These are phyloP conservation scores for Fusarium coicis DNA, from an alignment of 2,329 filamentous ascomycete genomes.

Conservation along the genomic window DNA sequence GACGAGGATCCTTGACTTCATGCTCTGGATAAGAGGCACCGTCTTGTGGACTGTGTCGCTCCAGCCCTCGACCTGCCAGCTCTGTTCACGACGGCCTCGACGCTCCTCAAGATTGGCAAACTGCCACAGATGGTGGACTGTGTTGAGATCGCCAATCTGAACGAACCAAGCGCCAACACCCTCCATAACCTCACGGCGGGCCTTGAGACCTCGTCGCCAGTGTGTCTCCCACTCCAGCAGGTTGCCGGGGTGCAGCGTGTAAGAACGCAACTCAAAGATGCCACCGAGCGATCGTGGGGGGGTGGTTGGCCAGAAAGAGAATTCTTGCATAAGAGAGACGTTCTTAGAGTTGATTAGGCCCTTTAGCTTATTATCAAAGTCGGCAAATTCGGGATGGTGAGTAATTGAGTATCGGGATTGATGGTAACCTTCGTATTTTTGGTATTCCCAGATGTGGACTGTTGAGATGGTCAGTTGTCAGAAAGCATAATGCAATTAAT, in stretches of 20 bases:
- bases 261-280: conserved; percentile 94
- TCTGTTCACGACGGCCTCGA: conserved; percentile 89
- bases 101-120: conserved; percentile 97
- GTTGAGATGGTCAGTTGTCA: conserved; percentile 29
- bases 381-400: conserved; percentile 82
- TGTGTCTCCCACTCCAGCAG: conserved; percentile 98
- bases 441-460: conserved; percentile 99
- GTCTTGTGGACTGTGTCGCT: conserved; percentile 98
- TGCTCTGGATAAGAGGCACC: conserved; percentile 93
- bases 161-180: conserved; percentile 99
- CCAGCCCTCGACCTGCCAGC: conserved; percentile 96
- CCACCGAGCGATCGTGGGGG: conserved; percentile 90
- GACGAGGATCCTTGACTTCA: conserved; percentile 94
- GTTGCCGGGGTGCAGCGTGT: conserved; percentile 95
- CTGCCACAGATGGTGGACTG: conserved; percentile 98
- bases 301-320: conserved; percentile 98
- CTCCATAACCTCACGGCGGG: conserved; percentile 96
- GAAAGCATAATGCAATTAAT: not conserved
- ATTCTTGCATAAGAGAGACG: conserved; percentile 97
- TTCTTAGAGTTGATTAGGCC: conserved; percentile 85
- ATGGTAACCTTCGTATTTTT: conserved; percentile 96
- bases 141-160: conserved; percentile 97
- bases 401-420: conserved; percentile 88
- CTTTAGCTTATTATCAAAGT: conserved; percentile 87
- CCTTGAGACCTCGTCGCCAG: conserved; percentile 92